Evolutionary conservation across 768 basidiomycete species (phyloP).

Genomic region (Termitomyces titanicus): DNA sequence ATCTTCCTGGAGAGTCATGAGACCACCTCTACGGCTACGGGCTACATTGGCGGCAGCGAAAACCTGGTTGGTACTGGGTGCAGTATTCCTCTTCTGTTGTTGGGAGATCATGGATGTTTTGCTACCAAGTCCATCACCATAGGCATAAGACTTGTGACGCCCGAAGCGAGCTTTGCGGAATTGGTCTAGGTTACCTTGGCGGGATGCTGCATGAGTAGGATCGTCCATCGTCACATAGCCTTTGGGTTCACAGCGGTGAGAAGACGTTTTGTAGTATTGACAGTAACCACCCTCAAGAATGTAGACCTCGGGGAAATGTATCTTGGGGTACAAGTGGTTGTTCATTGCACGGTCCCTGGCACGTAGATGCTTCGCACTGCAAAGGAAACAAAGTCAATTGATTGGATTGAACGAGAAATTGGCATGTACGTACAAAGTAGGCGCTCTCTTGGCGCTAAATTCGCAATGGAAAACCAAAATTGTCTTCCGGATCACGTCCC

Average conservation of each 20-base stretch:
- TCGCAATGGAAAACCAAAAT: slow-evolving; percentile 97
- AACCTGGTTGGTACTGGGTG: slow-evolving; percentile 48
- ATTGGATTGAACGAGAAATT: background rate
- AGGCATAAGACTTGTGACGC: slow-evolving; percentile 88
- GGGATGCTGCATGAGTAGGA: slow-evolving; percentile 73
- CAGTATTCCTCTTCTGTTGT: slow-evolving; percentile 63
- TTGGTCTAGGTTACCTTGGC: slow-evolving; percentile 84
- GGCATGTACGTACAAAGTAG: slow-evolving; percentile 76
- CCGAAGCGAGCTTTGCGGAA: slow-evolving; percentile 88
- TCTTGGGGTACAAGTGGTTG: slow-evolving; percentile 83
- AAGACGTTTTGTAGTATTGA: slow-evolving; percentile 71
- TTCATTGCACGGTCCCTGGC: slow-evolving; percentile 88
- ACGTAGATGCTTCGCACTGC: slow-evolving; percentile 89
- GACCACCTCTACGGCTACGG: slow-evolving; percentile 52
- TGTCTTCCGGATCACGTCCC: slow-evolving; percentile 71
- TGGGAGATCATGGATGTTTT: slow-evolving; percentile 36
- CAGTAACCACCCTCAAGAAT: slow-evolving; percentile 96
- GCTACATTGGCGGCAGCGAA: slow-evolving; percentile 72
- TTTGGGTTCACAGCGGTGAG: slow-evolving; percentile 70
- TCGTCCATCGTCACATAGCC: slow-evolving; percentile 96
- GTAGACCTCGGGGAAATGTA: slow-evolving; percentile 96
- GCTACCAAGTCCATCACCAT: slow-evolving; percentile 66
- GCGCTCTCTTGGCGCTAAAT: slow-evolving; percentile 92
- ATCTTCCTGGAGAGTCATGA: slow-evolving; percentile 68
- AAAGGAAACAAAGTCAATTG: background rate